Evolutionary conservation across 257 asterid species (phyloP).

Genomic region (Ajuga chamaepitys): DNA sequence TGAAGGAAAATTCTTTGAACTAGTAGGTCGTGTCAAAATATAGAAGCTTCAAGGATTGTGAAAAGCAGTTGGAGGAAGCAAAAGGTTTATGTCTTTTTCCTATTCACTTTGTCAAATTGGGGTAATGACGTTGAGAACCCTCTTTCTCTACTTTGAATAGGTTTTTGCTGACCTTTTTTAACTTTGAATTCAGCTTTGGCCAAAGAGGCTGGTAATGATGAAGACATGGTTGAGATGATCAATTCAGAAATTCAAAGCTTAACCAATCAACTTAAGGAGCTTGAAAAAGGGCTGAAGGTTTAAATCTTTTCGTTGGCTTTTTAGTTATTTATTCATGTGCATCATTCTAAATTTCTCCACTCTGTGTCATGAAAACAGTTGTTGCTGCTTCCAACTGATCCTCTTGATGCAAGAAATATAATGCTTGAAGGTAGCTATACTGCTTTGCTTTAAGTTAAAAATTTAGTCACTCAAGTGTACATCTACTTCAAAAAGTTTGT

Average conservation of each 20-base stretch:
- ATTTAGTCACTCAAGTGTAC: not conserved
- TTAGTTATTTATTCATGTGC: not conserved
- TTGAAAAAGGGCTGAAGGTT: conserved; percentile 83
- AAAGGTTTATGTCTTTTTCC: conserved; percentile 47
- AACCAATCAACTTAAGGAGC: conserved; percentile 46
- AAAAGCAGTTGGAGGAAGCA: conserved; percentile 82
- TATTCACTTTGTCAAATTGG: not conserved
- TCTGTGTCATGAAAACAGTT: conserved; percentile 32
- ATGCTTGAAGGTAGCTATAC: conserved; percentile 80
- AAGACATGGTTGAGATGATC: conserved; percentile 92
- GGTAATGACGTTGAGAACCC: not conserved
- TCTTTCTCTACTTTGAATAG: not conserved
- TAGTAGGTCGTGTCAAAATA: conserved; percentile 71
- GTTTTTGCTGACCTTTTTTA: not conserved
- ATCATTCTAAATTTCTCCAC: conserved; percentile 2
- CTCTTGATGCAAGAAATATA: conserved; percentile 93
- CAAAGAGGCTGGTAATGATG: conserved; percentile 71
- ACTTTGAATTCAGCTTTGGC: conserved; percentile 49
- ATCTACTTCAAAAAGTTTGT: not conserved
- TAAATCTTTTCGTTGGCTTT: conserved; percentile 1
- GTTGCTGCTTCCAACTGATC: conserved; percentile 85
- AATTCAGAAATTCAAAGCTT: conserved; percentile 73
- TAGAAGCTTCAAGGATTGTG: conserved; percentile 70
- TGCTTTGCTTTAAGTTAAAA: not conserved
- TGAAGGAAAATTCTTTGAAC: conserved; percentile 18